phyloP scores from a whole-genome alignment of 352 stramenopile species.

The Ophiocytium majus region DNA sequence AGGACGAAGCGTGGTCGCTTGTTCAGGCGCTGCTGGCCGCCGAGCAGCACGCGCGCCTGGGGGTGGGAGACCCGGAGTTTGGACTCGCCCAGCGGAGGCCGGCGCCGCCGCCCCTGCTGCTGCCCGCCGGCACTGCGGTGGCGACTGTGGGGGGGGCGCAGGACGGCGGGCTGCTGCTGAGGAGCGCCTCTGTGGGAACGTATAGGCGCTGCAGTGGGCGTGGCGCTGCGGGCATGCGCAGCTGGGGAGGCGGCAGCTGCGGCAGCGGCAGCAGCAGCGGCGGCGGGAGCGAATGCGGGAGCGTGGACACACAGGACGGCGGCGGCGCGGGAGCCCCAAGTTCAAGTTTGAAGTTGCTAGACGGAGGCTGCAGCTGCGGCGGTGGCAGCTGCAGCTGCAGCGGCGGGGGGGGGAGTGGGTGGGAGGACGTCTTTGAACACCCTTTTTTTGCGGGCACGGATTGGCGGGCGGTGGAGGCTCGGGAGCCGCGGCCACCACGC shows the following conservation, averaged over 20 bases:
- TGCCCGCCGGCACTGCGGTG: no score
- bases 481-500: neutral
- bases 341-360: neutral
- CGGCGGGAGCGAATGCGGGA: neutral
- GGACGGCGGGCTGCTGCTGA: no score
- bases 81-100: no score
- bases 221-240: no score
- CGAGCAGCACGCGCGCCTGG: neutral
- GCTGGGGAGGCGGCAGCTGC: neutral
- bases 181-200: no score
- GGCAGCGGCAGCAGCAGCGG: neutral
- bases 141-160: no score
- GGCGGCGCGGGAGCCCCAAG: no score
- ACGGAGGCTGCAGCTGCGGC: neutral
- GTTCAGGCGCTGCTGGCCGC: neutral
- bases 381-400: neutral
- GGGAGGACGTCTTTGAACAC: neutral
- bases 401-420: neutral
- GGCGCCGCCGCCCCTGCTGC: no score
- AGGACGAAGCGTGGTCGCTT: neutral
- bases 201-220: no score
- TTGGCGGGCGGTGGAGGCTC: neutral
- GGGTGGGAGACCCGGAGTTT: no score
- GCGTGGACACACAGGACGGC: no score
- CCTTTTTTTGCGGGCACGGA: neutral